Conservation (phyloP, 768 basidiomycete species). For the Lactifluus pinguis region DNA sequence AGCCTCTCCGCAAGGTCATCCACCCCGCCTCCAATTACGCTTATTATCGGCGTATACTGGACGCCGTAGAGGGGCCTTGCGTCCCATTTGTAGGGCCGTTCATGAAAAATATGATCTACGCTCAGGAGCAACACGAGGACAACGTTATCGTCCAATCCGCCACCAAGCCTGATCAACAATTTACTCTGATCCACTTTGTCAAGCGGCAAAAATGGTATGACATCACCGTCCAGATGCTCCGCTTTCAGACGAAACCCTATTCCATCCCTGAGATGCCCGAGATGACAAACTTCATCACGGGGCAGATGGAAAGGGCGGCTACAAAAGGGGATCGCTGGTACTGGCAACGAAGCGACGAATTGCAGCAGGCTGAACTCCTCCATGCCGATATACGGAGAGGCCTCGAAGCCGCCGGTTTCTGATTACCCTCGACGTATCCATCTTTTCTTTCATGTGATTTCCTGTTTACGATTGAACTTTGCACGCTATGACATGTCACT, state of each 20-base stretch:
- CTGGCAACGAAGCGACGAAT: constrained; percentile 50
- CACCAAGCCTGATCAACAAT: constrained; percentile 12
- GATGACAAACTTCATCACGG: constrained; percentile 39
- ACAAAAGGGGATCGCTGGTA: constrained; percentile 42
- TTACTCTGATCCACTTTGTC: constrained; percentile 38
- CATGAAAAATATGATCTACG: constrained; percentile 50
- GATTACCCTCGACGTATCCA: constrained; percentile 5
- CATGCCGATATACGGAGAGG: constrained; percentile 60
- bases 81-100: constrained; percentile 63
- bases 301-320: constrained; percentile 34
- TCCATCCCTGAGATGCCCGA: constrained; percentile 37
- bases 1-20: constrained; percentile 44
- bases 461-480: neutral
- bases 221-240: constrained; percentile 44
- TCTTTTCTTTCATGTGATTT: neutral
- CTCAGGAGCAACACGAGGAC: constrained; percentile 42
- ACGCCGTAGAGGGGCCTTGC: constrained; percentile 39
- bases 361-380: constrained; percentile 48
- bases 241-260: constrained; percentile 47
- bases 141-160: constrained; percentile 21
- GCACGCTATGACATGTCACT: neutral
- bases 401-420: constrained; percentile 63
- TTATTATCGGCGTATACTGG: constrained; percentile 43
- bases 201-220: constrained; percentile 52
- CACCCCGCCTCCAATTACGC: constrained; percentile 52